A percentile compares a stretch with the other conserved stretches of the same genome.
phyloP scores from a whole-genome alignment of 1,284 basidiomycete species.

The Cerioporus squamosus region DNA sequence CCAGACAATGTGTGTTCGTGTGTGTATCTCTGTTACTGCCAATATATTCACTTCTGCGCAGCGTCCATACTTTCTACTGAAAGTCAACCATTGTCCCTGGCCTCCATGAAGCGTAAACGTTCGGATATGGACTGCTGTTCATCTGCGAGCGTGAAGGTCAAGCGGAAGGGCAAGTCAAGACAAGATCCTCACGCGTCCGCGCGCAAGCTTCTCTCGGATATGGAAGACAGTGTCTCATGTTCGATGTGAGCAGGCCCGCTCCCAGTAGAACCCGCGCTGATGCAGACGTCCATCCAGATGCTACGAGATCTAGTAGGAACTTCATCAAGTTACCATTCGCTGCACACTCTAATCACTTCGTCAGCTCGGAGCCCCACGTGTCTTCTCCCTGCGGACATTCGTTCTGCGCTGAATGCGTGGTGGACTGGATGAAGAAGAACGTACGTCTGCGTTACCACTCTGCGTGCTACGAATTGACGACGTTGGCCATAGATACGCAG shows the following conservation, averaged over 20 bases:
- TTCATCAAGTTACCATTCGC: background rate
- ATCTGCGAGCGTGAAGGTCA: conserved; percentile 12
- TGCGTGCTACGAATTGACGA: background rate
- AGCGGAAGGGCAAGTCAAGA: conserved; percentile 22
- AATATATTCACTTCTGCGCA: background rate
- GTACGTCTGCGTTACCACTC: conserved; percentile 19
- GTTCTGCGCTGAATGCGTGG: conserved; percentile 37
- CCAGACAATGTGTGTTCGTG: no score
- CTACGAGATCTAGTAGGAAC: conserved; percentile 36
- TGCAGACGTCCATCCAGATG: conserved; percentile 27
- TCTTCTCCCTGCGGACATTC: conserved; percentile 40
- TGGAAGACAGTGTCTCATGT: conserved; percentile 38
- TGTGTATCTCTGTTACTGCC: no score
- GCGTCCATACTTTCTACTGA: background rate
- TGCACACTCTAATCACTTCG: background rate
- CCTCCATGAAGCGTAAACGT: conserved; percentile 9
- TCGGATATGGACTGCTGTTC: conserved; percentile 2
- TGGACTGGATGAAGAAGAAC: conserved; percentile 33
- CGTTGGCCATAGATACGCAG: background rate
- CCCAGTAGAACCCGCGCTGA: no score
- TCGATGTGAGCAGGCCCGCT: conserved; percentile 33
- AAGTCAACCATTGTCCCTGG: background rate
- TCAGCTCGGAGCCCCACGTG: conserved; percentile 33
- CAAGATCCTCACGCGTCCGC: conserved; percentile 22
- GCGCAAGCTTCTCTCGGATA: conserved; percentile 26